These are phyloP conservation scores for Evernia prunastri DNA, from an alignment of 495 filamentous ascomycete genomes.

Conservation along the genomic window DNA sequence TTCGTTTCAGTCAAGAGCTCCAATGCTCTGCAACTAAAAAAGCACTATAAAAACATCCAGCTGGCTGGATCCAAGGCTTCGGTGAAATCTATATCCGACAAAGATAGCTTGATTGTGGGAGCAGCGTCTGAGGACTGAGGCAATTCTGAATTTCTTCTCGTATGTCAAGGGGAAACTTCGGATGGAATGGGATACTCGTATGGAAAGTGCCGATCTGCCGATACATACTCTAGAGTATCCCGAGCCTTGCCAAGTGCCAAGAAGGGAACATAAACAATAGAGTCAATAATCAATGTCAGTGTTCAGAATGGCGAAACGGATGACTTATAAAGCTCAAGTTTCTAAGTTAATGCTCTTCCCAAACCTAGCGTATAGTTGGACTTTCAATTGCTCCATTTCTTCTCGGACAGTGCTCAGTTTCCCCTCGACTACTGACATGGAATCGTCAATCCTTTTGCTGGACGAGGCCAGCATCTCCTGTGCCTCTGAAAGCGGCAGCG, in stretches of 20 bases:
- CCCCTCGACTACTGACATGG: constrained; percentile 70
- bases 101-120: too few relatives aligned
- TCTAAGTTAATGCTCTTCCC: constrained; percentile 94
- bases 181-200: not conserved
- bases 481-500: constrained; percentile 72
- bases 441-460: constrained; percentile 63
- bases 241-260: constrained; percentile 7
- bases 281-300: too few relatives aligned
- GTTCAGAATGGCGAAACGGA: too few relatives aligned
- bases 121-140: too few relatives aligned
- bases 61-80: too few relatives aligned
- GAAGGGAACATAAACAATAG: too few relatives aligned
- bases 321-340: constrained; percentile 52
- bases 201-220: not conserved
- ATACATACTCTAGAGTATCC: too few relatives aligned
- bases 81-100: too few relatives aligned
- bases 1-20: too few relatives aligned
- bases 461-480: constrained; percentile 73
- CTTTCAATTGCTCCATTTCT: constrained; percentile 82
- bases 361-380: constrained; percentile 87
- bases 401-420: constrained; percentile 66
- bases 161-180: not conserved
- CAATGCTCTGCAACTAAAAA: too few relatives aligned
- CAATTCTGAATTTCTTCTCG: too few relatives aligned
- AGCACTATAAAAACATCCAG: too few relatives aligned